A percentile compares a stretch with the other conserved stretches of the same genome.
Conservation (phyloP, 352 stramenopile species). For the Phytophthora macrochlamydospora region DNA sequence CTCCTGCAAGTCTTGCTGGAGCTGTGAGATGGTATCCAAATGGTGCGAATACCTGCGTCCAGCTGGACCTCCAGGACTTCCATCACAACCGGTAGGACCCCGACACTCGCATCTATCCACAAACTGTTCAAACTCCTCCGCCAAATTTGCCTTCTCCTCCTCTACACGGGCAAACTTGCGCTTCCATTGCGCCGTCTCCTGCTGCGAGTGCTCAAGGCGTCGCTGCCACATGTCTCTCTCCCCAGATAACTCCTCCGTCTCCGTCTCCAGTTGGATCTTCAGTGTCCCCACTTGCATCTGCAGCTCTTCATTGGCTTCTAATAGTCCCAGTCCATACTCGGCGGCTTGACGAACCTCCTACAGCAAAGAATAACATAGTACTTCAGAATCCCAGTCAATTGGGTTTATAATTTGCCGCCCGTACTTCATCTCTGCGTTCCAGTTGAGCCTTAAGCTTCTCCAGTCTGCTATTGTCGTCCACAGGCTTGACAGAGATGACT, state of each 20-base stretch:
- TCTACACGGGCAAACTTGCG: conserved; percentile 62
- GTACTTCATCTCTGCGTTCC: conserved; percentile 51
- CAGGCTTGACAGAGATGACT: conserved; percentile 39
- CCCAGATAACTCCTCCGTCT: conserved; percentile 60
- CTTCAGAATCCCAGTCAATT: neutral
- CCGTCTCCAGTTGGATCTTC: conserved; percentile 75
- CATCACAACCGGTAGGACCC: conserved; percentile 4
- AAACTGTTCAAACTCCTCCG: conserved; percentile 61
- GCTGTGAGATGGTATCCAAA: conserved; percentile 36
- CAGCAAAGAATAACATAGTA: conserved; percentile 17
- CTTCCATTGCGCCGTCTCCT: conserved; percentile 75
- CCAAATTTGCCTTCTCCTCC: conserved; percentile 70
- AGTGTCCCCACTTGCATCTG: conserved; percentile 69
- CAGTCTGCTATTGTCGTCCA: conserved; percentile 60
- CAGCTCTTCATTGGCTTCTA: conserved; percentile 82
- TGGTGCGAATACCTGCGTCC: conserved; percentile 28
- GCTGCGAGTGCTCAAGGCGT: conserved; percentile 59
- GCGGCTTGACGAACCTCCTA: conserved; percentile 80
- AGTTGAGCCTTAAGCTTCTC: conserved; percentile 50
- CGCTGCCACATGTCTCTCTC: conserved; percentile 70
- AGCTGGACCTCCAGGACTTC: neutral
- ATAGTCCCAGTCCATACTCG: conserved; percentile 76
- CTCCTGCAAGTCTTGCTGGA: conserved; percentile 53
- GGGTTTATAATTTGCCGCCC: neutral
- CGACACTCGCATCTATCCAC: conserved; percentile 47